A percentile compares a stretch with the other conserved stretches of the same genome.
Evolutionary conservation across 2,329 filamentous ascomycete genomes (phyloP).

Genomic region (Talaromyces verruculosus): DNA sequence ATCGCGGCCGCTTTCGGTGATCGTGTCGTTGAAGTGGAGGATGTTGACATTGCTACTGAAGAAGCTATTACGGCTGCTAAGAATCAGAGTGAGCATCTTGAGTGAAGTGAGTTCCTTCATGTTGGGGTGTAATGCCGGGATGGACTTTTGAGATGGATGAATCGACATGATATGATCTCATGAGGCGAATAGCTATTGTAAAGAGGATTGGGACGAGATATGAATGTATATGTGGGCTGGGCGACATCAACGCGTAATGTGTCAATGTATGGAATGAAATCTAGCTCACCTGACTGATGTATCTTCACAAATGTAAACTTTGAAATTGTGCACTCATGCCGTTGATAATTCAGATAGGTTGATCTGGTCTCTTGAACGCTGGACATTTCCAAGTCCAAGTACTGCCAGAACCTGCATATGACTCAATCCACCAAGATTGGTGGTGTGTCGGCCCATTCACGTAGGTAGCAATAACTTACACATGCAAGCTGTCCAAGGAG

Average conservation of each 20-base stretch:
- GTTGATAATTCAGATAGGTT: not conserved
- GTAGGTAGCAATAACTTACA: not conserved
- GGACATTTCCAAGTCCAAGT: not conserved
- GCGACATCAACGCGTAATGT: not conserved
- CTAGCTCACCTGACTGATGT: not conserved
- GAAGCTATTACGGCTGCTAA: conserved; percentile 23
- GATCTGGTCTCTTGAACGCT: not conserved
- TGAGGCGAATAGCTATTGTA: not conserved
- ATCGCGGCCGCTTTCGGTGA: conserved; percentile 53
- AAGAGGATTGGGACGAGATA: not conserved
- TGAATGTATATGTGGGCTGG: not conserved
- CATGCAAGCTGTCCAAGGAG: not conserved
- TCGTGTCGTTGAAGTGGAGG: conserved; percentile 37
- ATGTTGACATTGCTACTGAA: conserved; percentile 20
- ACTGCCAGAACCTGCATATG: not conserved
- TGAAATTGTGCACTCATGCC: not conserved
- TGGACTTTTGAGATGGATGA: not conserved
- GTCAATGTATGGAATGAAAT: not conserved
- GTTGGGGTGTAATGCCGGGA: not conserved
- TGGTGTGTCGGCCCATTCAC: not conserved
- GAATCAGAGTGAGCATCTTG: conserved; percentile 14
- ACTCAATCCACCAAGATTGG: not conserved
- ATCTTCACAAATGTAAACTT: not conserved
- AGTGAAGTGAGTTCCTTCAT: not conserved
- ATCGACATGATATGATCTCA: not conserved